Conservation (phyloP, 2,329 filamentous ascomycete genomes). For the Podosphaera xanthii region DNA sequence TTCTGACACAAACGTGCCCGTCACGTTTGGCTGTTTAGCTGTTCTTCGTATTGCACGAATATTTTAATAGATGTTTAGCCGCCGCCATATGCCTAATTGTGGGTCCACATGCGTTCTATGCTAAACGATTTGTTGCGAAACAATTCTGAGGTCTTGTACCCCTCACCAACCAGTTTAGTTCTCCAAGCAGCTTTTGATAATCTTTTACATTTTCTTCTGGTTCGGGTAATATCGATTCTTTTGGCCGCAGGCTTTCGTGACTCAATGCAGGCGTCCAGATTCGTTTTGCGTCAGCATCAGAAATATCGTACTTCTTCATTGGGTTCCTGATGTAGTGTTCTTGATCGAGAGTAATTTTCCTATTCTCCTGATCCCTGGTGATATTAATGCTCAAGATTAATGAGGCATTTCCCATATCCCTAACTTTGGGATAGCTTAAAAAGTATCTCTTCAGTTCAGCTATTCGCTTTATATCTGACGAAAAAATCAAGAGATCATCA, state of each 20-base stretch:
- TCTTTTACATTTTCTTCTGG: neutral
- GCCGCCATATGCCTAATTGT: neutral
- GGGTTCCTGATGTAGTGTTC: neutral
- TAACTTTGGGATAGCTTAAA: neutral
- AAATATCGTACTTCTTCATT: neutral
- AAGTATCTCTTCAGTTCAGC: neutral
- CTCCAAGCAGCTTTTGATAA: neutral
- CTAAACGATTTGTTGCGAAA: neutral
- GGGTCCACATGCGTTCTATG: neutral
- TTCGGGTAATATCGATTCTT: neutral
- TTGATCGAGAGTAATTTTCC: neutral
- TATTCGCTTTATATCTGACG: neutral
- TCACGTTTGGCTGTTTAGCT: too few species aligned
- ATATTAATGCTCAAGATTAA: too few species aligned
- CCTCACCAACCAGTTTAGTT: neutral
- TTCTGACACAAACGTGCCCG: too few species aligned
- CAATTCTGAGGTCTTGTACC: constrained; percentile 1
- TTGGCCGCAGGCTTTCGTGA: neutral
- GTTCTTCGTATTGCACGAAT: neutral
- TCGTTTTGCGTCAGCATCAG: neutral
- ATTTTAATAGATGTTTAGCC: neutral
- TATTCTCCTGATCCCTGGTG: too few species aligned
- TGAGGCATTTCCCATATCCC: neutral
- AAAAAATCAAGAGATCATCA: neutral
- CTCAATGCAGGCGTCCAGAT: neutral